These are phyloP conservation scores for Sedum album DNA, from an alignment of 164 flowering plant species.

Conservation along the genomic window DNA sequence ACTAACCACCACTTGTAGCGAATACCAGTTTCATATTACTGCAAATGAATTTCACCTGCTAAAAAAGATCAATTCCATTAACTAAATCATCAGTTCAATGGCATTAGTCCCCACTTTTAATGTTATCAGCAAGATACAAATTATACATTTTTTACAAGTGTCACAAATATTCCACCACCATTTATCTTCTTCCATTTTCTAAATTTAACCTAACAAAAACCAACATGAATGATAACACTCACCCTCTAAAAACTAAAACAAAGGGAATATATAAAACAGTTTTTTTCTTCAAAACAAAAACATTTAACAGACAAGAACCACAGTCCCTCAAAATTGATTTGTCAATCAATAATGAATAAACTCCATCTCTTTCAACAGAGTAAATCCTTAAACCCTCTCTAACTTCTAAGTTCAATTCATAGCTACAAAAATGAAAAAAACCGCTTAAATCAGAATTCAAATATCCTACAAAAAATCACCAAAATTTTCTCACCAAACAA, in stretches of 20 bases:
- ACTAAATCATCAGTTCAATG: not conserved
- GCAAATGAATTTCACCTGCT: constrained; percentile 16
- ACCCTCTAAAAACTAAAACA: not conserved
- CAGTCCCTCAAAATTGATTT: not conserved
- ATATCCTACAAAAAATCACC: not conserved
- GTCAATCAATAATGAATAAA: too few relatives aligned
- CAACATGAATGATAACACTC: too few relatives aligned
- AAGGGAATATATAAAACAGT: too few relatives aligned
- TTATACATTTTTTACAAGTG: too few relatives aligned
- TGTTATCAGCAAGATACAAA: too few relatives aligned
- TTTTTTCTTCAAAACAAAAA: too few relatives aligned
- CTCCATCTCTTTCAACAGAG: not conserved
- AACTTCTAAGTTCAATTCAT: not conserved
- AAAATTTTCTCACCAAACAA: not conserved
- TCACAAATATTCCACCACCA: too few relatives aligned
- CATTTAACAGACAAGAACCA: not conserved
- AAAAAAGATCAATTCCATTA: not conserved
- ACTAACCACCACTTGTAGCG: constrained; percentile 27
- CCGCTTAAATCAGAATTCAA: too few relatives aligned
- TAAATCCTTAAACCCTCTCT: not conserved
- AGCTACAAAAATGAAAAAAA: not conserved
- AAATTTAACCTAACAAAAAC: too few relatives aligned
- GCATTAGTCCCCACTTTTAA: too few relatives aligned
- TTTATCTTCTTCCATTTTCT: too few relatives aligned
- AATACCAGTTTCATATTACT: not conserved